Evolutionary conservation across 352 stramenopile genomes (phyloP).

Genomic region (Phytopythium montanum): DNA sequence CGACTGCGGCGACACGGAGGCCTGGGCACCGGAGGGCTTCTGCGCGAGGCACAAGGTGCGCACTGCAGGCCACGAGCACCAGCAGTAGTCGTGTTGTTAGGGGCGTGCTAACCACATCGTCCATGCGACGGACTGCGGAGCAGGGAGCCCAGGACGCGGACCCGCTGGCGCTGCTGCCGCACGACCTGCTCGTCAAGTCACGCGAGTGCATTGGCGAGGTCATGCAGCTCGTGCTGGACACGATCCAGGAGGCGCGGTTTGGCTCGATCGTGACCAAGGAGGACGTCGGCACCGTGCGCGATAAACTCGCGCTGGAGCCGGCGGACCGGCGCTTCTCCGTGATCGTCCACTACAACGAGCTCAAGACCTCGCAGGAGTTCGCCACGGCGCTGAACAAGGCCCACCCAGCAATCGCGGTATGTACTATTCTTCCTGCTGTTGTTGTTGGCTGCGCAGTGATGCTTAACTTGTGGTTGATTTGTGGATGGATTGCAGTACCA

Average conservation of each 20-base stretch:
- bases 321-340: conserved; percentile 81
- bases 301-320: conserved; percentile 46
- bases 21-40: conserved; percentile 94
- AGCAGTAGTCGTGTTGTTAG: too few relatives aligned
- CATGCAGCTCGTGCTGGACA: conserved; percentile 57
- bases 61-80: too few relatives aligned
- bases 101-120: too few relatives aligned
- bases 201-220: conserved; percentile 65
- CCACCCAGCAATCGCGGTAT: conserved; percentile 64
- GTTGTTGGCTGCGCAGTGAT: conserved; percentile 8
- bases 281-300: conserved; percentile 44
- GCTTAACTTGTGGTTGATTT: conserved; percentile 6
- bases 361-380: conserved; percentile 87
- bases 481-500: conserved; percentile 54
- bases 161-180: conserved; percentile 50
- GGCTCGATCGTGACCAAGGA: conserved; percentile 45
- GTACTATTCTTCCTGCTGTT: too few relatives aligned
- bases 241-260: conserved; percentile 63
- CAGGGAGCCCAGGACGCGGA: conserved; percentile 75
- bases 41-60: conserved; percentile 91
- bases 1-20: conserved; percentile 98
- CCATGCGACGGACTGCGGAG: background rate
- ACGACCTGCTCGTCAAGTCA: conserved; percentile 48
- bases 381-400: conserved; percentile 66
- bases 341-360: conserved; percentile 92